Evolutionary conservation across 1,284 basidiomycete species (phyloP).

Genomic region (Boletus calvinii): DNA sequence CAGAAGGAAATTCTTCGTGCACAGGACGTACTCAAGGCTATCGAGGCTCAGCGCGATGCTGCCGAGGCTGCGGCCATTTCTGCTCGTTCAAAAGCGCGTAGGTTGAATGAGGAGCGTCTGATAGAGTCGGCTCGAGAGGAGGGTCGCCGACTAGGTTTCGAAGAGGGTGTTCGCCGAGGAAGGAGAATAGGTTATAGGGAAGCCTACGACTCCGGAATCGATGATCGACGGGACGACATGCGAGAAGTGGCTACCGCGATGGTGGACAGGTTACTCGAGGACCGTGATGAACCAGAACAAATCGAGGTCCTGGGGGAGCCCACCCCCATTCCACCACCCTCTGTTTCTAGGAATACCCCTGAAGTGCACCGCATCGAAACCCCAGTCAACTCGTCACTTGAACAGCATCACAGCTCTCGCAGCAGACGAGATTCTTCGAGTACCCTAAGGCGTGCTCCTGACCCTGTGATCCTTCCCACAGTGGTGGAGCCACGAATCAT

Average conservation of each 20-base stretch:
- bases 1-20: slow-evolving; percentile 57
- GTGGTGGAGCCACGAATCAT: slow-evolving; percentile 14
- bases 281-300: slow-evolving; percentile 23
- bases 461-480: slow-evolving; percentile 14
- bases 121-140: slow-evolving; percentile 52
- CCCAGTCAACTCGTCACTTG: slow-evolving; percentile 20
- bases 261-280: slow-evolving; percentile 31
- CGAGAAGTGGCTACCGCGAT: slow-evolving; percentile 20
- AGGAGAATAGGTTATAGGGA: slow-evolving; percentile 38
- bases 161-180: slow-evolving; percentile 52
- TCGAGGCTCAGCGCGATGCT: slow-evolving; percentile 49
- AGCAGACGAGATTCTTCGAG: slow-evolving; percentile 18
- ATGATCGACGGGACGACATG: slow-evolving; percentile 20
- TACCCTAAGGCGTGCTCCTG: slow-evolving; percentile 13
- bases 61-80: slow-evolving; percentile 48
- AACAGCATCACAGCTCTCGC: slow-evolving; percentile 22
- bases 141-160: slow-evolving; percentile 52
- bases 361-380: slow-evolving; percentile 29
- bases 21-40: slow-evolving; percentile 41
- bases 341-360: slow-evolving; percentile 18
- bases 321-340: slow-evolving; percentile 22
- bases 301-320: slow-evolving; percentile 20
- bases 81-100: slow-evolving; percentile 47
- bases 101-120: slow-evolving; percentile 46
- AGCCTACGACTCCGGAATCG: slow-evolving; percentile 14